A percentile compares a stretch with the other conserved stretches of the same genome.
phyloP scores from a whole-genome alignment of 805 yeast genomes.

The Metschnikowia lunata region DNA sequence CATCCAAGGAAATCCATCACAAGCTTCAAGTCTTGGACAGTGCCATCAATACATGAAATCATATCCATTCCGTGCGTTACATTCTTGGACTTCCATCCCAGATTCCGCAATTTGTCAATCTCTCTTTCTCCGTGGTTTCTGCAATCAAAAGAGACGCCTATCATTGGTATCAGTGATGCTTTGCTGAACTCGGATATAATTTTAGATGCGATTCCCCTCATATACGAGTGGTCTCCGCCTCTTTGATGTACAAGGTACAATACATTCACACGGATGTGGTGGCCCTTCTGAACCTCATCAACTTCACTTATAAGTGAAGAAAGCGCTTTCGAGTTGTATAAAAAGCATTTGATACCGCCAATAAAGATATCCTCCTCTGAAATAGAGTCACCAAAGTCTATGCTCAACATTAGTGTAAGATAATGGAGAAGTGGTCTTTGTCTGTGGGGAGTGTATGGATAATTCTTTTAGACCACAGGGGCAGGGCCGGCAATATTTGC shows the following conservation, averaged over 20 bases:
- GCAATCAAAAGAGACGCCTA: conserved; percentile 49
- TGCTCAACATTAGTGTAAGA: conserved; percentile 9
- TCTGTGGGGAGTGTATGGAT: too few relatives aligned
- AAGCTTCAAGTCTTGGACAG: conserved; percentile 40
- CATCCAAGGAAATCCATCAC: conserved; percentile 44
- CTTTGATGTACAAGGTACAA: conserved; percentile 47
- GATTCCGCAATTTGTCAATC: conserved; percentile 32
- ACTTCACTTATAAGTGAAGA: conserved; percentile 22
- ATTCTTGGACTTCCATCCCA: conserved; percentile 47
- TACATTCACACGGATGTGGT: conserved; percentile 34
- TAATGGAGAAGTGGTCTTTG: too few relatives aligned
- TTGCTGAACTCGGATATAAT: conserved; percentile 26
- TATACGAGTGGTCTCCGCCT: conserved; percentile 30
- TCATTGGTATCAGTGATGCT: conserved; percentile 25
- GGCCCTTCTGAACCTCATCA: not conserved
- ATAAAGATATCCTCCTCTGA: conserved; percentile 20
- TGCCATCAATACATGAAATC: conserved; percentile 45
- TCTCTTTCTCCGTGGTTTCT: conserved; percentile 54
- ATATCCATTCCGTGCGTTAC: conserved; percentile 48
- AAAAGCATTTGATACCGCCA: conserved; percentile 45
- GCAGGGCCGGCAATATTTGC: too few relatives aligned
- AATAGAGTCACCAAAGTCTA: conserved; percentile 8
- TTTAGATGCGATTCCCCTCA: conserved; percentile 39
- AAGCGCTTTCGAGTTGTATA: conserved; percentile 38
- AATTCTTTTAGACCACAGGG: too few relatives aligned